Evolutionary conservation across 768 basidiomycete species (phyloP), one percentile per base, ranked within the genome.

Genomic region (Suillus fuscotomentosus): DNA sequence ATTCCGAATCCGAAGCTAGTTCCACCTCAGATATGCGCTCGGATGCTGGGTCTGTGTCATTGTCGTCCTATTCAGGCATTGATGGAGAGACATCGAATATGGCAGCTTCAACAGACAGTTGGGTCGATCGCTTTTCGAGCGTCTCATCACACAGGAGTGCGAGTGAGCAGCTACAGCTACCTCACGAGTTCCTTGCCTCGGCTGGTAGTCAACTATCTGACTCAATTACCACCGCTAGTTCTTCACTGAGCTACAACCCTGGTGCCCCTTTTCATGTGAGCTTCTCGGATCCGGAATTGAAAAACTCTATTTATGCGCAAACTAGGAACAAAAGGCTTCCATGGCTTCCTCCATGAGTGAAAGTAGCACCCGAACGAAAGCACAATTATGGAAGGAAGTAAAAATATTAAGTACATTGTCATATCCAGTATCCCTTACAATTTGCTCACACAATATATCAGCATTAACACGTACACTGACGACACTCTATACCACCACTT

Each of bases 321-420:
- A 43, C 24, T 24, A 59, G 55, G 34, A 50, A 48, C 15, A 56
- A 60, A 22, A 7, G 42, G 9, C 60, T 17, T 51, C 62, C 20
- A 50, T 34, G 60, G 66, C 63, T 11, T 43, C 43, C 14, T 67
- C 69, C 1, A 53, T 48, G 8, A 45, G 55, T 4, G 68, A 71
- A 20, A 67, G 63, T 48, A 65, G 67, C 48, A 77, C 78, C 31
- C 80, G 84, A 66, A 87, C 84, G n/a, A 95, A 90, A 73, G 85
- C 84, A 1, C 90, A 96, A 70, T 80, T 99, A 8, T 99, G 97
- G 97, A 88, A 88, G 63, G 94, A 97, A 76, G 84, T 97, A 43
- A 98, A 97, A 75, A 85, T 95, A 67, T 86, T 96, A 39, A 88
- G 93, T 90, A 71, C 55, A 84, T 47, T 3, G 55, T 61, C 36